Conservation (phyloP, 2,329 filamentous ascomycete species). For the Mariannaea elegans region DNA sequence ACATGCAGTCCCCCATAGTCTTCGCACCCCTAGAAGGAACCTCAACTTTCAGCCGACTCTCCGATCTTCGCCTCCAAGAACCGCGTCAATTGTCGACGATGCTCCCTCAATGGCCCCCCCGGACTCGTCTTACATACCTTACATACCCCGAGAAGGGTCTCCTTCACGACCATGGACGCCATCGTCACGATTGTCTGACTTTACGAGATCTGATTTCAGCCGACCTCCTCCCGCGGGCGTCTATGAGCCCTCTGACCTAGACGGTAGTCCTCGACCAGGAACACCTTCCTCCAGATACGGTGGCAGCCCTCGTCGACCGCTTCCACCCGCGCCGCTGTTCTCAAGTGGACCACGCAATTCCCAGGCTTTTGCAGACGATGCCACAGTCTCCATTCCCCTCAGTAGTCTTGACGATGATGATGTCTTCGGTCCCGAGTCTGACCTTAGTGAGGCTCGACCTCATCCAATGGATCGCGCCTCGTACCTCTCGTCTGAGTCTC, state of each 20-base stretch:
- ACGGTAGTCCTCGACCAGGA: constrained; percentile 88
- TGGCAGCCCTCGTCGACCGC: constrained; percentile 83
- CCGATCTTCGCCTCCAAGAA: constrained; percentile 55
- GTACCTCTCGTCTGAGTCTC: constrained; percentile 60
- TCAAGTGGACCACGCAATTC: constrained; percentile 62
- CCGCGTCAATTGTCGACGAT: constrained; percentile 62
- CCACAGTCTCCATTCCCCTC: constrained; percentile 77
- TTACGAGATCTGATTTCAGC: constrained; percentile 54
- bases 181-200: constrained; percentile 57
- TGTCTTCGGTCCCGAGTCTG: constrained; percentile 72
- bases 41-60: constrained; percentile 62
- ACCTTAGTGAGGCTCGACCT: constrained; percentile 61
- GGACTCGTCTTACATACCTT: constrained; percentile 70
- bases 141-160: constrained; percentile 57
- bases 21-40: constrained; percentile 50
- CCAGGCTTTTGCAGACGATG: constrained; percentile 69
- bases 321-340: constrained; percentile 90
- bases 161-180: constrained; percentile 69
- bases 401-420: constrained; percentile 69
- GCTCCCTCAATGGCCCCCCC: constrained; percentile 68
- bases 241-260: constrained; percentile 88
- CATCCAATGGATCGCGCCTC: constrained; percentile 64
- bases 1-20: constrained; percentile 53
- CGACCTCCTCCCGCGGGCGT: constrained; percentile 76
- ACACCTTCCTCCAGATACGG: constrained; percentile 91